A percentile compares a stretch with the other conserved stretches of the same genome.
Conservation (phyloP, 2,329 filamentous ascomycete genomes). For the Lasiodiplodia sp. region DNA sequence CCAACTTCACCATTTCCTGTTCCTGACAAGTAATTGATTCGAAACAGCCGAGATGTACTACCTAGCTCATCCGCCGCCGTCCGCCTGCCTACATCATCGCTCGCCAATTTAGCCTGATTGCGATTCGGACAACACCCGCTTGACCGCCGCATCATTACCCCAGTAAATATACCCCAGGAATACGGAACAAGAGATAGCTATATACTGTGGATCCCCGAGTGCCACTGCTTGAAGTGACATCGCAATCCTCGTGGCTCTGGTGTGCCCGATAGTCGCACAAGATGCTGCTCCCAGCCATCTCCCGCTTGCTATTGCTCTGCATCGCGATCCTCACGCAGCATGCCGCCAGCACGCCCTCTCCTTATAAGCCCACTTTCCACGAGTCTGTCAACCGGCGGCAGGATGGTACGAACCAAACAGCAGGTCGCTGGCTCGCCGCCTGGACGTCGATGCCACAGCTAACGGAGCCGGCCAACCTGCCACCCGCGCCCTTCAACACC, state of each 20-base stretch:
- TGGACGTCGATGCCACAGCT: constrained; percentile 73
- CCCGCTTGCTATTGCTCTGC: neutral
- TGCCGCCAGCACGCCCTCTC: neutral
- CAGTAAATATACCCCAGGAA: neutral
- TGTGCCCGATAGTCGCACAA: neutral
- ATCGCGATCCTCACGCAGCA: neutral
- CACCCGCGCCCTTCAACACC: constrained; percentile 60
- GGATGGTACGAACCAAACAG: constrained; percentile 35
- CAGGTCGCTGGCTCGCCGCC: constrained; percentile 65
- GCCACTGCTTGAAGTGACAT: neutral
- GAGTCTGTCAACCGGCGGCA: constrained; percentile 7
- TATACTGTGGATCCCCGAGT: neutral
- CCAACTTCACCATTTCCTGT: neutral
- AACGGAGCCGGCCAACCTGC: constrained; percentile 68
- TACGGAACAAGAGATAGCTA: neutral
- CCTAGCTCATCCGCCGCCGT: constrained; percentile 2
- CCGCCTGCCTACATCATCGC: neutral
- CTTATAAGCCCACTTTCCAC: neutral
- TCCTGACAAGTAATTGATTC: constrained; percentile 11
- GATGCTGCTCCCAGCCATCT: neutral
- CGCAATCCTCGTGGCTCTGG: neutral
- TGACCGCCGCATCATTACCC: constrained; percentile 13
- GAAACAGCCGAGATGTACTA: constrained; percentile 1
- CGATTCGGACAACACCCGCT: constrained; percentile 7
- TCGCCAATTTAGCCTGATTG: constrained; percentile 17